Base-by-base conservation (phyloP, 164 flowering plant species). In the Vitis rotundifolia region DNA sequence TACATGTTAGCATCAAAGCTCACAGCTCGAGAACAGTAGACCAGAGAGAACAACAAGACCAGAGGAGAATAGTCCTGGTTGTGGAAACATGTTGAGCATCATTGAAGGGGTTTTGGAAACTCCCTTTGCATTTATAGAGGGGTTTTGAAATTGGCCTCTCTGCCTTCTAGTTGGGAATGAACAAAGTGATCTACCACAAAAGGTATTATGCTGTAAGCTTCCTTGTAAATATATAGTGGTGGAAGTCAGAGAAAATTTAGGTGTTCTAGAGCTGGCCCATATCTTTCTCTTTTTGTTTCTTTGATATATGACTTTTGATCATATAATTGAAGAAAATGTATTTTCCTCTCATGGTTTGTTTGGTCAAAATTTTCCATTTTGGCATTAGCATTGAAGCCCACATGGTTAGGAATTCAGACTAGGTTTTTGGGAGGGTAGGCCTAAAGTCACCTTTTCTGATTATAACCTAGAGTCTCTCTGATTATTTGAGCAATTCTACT, bases 11-110 rank as follows among this genome's bases (percentile, higher is more conserved):
- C 18, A 28, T 66, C 68, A 67, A 56, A 67, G 70, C 63, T 67
- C 70, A 67, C 62, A 28, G 63, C 70, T 67, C 70, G 54, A 67
- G 63, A 66, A 37, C 64, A 26, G 64, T 10, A 31, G 9, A 37
- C 16, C 14, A 2, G 64, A 15, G 26, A 29, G 28, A 10, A 61
- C 49, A 61, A 49, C 8, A 3, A 31, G 48, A 31, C 11, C 31
- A 11, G 49, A 3, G 10, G 8, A 61, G 49, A 26, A 5, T 22
- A 26, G 29, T 26, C 37, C 28, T 59, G 44, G 61, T 59, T 26
- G 61, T 18, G n/a, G 56, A 53, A 53, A 53, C 0, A 11, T 53
- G 56, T 13, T 53, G 56, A n/a, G 56, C 56, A 53, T 53, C 56
- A 53, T 57, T 57, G 59, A 57, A n/a, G 59, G 31, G n/a, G 64